phyloP scores from a whole-genome alignment of 169 alveolate genomes.

The Neospora caninum region DNA sequence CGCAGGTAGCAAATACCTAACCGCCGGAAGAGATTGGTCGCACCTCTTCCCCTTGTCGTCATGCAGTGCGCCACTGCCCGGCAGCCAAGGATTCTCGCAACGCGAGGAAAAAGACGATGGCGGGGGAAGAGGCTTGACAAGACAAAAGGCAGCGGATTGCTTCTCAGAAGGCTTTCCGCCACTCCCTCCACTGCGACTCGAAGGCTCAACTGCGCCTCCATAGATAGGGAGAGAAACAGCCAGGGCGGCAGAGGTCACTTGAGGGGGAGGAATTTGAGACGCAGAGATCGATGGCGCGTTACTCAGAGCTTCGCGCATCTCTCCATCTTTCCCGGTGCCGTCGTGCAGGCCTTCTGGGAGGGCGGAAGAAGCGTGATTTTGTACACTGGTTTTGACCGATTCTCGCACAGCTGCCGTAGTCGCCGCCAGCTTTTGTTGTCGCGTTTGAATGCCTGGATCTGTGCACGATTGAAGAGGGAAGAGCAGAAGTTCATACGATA shows the following conservation, averaged over 20 bases:
- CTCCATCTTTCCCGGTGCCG: not conserved
- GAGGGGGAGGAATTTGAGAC: not conserved
- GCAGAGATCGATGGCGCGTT: not conserved
- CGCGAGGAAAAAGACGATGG: not conserved
- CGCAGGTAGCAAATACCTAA: not conserved
- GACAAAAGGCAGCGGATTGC: not conserved
- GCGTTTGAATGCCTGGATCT: not conserved
- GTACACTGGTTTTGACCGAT: not conserved
- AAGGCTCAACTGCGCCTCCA: not conserved
- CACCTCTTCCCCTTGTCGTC: not conserved
- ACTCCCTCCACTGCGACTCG: not conserved
- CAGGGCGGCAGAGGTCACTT: not conserved
- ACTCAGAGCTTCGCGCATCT: not conserved
- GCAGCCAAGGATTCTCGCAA: not conserved
- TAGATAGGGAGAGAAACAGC: not conserved
- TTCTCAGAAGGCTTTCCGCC: not conserved
- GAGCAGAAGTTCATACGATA: constrained; percentile 13
- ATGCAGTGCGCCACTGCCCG: not conserved
- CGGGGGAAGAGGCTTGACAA: not conserved
- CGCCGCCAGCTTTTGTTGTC: not conserved
- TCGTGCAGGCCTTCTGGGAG: not conserved
- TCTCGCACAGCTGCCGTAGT: not conserved
- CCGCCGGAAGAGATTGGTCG: not conserved
- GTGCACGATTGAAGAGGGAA: constrained; percentile 6
- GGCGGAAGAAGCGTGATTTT: not conserved